Percentiles rank a stretch among this genome's conserved stretches.
These are phyloP conservation scores for Melastoma malabathricum DNA, from an alignment of 345 rosid genomes.

Conservation along the genomic window DNA sequence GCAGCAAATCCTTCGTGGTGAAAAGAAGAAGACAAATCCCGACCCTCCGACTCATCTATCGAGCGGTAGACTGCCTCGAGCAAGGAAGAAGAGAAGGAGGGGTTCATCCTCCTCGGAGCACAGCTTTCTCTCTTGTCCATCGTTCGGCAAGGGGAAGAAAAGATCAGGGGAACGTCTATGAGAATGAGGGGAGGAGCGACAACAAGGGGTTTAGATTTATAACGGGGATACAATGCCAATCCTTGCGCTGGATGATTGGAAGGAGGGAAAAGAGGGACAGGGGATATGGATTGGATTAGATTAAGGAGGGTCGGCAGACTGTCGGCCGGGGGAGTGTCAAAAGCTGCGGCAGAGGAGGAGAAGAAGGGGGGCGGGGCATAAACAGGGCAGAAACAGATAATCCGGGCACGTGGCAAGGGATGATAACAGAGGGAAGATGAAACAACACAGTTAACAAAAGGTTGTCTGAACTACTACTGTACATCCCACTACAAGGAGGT, in stretches of 20 bases:
- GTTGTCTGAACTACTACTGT: no score
- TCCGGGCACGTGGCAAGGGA: background rate
- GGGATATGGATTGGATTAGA: background rate
- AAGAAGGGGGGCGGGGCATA: conserved; percentile 2
- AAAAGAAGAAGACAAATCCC: background rate
- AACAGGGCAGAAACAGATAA: background rate
- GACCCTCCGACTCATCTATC: conserved; percentile 33
- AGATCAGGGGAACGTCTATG: background rate
- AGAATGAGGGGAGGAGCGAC: background rate
- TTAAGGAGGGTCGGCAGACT: conserved; percentile 8
- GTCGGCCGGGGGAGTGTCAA: conserved; percentile 52
- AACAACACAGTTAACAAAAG: no score
- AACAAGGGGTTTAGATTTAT: background rate
- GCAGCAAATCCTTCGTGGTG: no score
- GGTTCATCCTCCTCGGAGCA: conserved; percentile 54
- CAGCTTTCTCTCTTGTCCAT: conserved; percentile 26
- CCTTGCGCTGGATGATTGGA: background rate
- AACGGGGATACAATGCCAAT: no score
- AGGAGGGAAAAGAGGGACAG: conserved; percentile 3
- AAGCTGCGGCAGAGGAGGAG: conserved; percentile 35
- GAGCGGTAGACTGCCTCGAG: conserved; percentile 71
- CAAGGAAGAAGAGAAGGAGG: conserved; percentile 76
- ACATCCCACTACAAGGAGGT: no score
- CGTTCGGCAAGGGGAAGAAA: background rate
- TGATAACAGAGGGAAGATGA: background rate